Percentiles rank a stretch among this genome's conserved stretches.
Evolutionary conservation across 768 basidiomycete genomes (phyloP).

Genomic region (Lepiota subincarnata): DNA sequence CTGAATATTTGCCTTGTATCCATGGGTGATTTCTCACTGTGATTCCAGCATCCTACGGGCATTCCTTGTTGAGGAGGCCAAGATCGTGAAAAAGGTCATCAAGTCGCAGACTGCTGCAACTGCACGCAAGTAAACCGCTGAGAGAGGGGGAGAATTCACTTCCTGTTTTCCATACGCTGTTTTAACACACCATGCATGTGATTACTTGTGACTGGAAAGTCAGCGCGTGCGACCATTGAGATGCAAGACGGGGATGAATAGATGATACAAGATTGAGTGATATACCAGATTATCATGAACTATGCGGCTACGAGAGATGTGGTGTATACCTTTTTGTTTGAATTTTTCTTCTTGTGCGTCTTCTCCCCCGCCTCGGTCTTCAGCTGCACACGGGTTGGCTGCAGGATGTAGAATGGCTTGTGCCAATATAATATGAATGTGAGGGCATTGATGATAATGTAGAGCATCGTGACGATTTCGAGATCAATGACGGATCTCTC

Average conservation of each 20-base stretch:
- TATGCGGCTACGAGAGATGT: conserved; percentile 4
- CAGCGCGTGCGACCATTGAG: not conserved
- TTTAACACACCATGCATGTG: conserved; percentile 25
- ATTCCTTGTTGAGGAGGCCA: conserved; percentile 99
- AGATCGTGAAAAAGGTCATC: conserved; percentile 99
- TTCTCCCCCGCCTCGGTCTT: conserved; percentile 6
- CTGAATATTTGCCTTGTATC: not conserved
- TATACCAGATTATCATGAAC: not conserved
- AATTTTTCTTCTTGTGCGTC: conserved; percentile 8
- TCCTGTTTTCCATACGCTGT: conserved; percentile 17
- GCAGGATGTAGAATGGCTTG: conserved; percentile 11
- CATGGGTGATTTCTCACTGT: conserved; percentile 2
- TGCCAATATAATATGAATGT: conserved; percentile 11
- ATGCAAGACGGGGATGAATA: not conserved
- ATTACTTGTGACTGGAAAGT: conserved; percentile 14
- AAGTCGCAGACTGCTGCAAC: conserved; percentile 66
- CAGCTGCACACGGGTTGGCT: conserved; percentile 7
- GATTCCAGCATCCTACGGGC: conserved; percentile 84
- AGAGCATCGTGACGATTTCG: conserved; percentile 10
- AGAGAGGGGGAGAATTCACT: conserved; percentile 5
- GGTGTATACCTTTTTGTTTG: not conserved
- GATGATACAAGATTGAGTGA: not conserved
- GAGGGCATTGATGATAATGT: conserved; percentile 10
- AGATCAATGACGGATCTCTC: conserved; percentile 11
- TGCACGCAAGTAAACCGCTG: conserved; percentile 36